phyloP scores from a whole-genome alignment of 192 early-diverging fungal species.

The Backusella australiensis region DNA sequence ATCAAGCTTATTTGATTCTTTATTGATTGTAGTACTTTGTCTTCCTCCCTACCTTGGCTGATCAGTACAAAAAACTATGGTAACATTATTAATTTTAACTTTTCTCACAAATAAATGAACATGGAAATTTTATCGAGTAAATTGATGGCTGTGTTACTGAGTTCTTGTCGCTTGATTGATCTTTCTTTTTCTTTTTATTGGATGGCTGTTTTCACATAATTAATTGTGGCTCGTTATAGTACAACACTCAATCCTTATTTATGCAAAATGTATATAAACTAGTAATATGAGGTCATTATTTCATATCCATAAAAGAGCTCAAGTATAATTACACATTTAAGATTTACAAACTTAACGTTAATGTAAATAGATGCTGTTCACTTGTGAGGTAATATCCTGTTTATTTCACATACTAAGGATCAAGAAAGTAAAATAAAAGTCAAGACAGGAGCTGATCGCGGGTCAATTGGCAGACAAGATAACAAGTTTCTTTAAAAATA shows the following conservation, averaged over 20 bases:
- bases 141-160: neutral
- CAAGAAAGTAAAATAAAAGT: too few species aligned
- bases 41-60: neutral
- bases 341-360: neutral
- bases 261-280: neutral
- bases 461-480: too few species aligned
- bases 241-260: neutral
- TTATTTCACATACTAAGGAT: too few species aligned
- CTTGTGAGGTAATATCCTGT: neutral
- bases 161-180: neutral
- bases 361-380: neutral
- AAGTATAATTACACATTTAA: neutral
- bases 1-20: too few species aligned
- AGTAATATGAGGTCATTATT: too few species aligned
- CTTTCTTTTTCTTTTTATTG: neutral
- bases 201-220: neutral
- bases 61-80: neutral
- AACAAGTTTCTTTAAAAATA: too few species aligned
- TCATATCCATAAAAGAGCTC: too few species aligned
- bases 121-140: neutral
- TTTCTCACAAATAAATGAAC: neutral
- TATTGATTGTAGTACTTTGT: neutral
- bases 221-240: neutral
- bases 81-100: neutral
- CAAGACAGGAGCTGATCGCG: too few species aligned